Evolutionary conservation across 169 alveolate species (phyloP), one percentile per base, ranked within the genome.

Genomic region (Theileria luwenshuni): DNA sequence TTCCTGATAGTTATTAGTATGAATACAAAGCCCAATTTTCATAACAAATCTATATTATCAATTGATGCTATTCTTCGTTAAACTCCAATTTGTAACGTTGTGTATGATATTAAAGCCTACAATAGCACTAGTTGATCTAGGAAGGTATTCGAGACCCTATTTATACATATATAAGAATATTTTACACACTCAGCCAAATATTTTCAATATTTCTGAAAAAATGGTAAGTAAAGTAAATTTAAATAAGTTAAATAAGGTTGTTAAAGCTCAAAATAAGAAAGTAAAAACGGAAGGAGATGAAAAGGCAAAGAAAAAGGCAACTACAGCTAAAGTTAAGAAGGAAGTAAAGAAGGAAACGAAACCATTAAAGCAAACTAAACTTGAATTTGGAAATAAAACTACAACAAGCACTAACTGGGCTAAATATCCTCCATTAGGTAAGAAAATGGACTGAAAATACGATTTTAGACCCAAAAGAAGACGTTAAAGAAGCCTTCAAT

Each of bases 381-480:
- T 79, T 6, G 32, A 15, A 0, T 23, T 61, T 32, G 61, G 42
- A 38, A 12, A 74, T 30, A 1, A 75, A n/a, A 32, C 71, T 6
- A 60, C 69, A 49, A 35, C 47, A 59, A 38, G 62, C 3, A 32
- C 54, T 19, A 74, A 69, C n/a, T 79, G 86, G 86, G 86, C 69
- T 17, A 69, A 41, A 0, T 28, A 70, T 2, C 86, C 86, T 3
- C 65, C 75, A 38, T 51, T 70, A 2, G 86, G 86, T 79, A 58
- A 32, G 10, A 8, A 51, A 6, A 5, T 17, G 25, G 27, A 7
- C 6, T 19, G 21, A n/a, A 43, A 52, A 19, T 17, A 13, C 28
- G n/a, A n/a, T 30, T 25, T 27, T 54, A 79, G 86, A 79, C 77
- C 86, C 77, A n/a, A 79, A 79, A 1, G 83, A 70, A 43, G 83